Percentiles rank a stretch among this genome's conserved stretches.
Evolutionary conservation across 306 rosid species (phyloP).

Genomic region (Macrotyloma uniflorum): DNA sequence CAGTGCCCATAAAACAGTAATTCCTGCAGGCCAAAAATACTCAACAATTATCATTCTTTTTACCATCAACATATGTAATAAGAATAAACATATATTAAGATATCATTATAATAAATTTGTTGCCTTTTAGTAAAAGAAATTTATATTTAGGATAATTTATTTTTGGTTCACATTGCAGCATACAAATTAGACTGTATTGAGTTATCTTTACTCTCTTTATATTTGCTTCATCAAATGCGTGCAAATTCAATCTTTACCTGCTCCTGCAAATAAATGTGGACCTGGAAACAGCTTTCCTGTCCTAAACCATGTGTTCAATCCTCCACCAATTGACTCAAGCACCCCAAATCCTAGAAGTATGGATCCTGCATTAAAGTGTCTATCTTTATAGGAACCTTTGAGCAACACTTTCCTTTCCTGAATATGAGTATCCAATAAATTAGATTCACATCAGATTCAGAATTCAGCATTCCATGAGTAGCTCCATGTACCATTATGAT

Average conservation of each 20-base stretch:
- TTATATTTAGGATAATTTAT: neutral
- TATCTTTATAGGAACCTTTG: slow-evolving; percentile 83
- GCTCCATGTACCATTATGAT: neutral
- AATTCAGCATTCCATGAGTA: neutral
- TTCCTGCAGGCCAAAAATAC: slow-evolving; percentile 51
- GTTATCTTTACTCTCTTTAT: neutral
- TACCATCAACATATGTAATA: neutral
- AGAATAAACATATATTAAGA: neutral
- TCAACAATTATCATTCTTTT: neutral
- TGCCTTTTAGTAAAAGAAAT: neutral
- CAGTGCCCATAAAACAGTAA: slow-evolving; percentile 86
- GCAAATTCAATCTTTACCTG: slow-evolving; percentile 58
- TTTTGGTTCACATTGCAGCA: neutral
- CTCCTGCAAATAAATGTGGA: slow-evolving; percentile 95
- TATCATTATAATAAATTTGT: neutral
- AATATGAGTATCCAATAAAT: slow-evolving; percentile 37
- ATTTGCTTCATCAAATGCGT: slow-evolving; percentile 4
- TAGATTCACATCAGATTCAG: slow-evolving; percentile 21
- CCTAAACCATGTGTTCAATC: slow-evolving; percentile 82
- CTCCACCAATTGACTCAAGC: slow-evolving; percentile 82
- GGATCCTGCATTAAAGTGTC: slow-evolving; percentile 91
- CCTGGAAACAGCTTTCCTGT: slow-evolving; percentile 94
- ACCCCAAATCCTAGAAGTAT: slow-evolving; percentile 82
- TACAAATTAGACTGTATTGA: neutral
- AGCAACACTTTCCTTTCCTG: slow-evolving; percentile 95